Evolutionary conservation across 2,329 filamentous ascomycete species (phyloP), one percentile per base, ranked within the genome.

Genomic region (Talaromyces verruculosus): DNA sequence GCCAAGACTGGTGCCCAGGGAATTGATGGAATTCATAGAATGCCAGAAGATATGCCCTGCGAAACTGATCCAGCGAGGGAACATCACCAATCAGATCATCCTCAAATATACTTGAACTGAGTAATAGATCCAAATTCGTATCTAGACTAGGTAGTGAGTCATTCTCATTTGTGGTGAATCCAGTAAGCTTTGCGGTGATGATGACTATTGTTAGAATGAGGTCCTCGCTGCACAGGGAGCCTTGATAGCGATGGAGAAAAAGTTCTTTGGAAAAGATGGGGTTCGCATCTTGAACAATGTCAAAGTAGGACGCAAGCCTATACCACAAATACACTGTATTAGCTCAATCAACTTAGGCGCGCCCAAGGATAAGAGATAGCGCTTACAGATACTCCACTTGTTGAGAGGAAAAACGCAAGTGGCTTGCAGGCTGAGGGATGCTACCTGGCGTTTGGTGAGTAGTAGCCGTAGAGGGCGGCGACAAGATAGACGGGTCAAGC

Each of bases 1-100:
- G 70, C 75, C 76, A 78, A 1, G 76, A 68, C 10, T 71, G 67
- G 2, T 72, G 67, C 2, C 76, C 76, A 0, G 76, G 76, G 63
- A 72, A 75, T 64, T 78, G 75, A 65, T 78, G 75, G 47, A 79
- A 79, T 35, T 76, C 73, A 60, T 78, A 79, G 61, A 75, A 78
- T 4, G 76, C 75, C 10, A 79, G 69, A 8, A 79, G 41, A 41
- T 71, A 78, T 57, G 76, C 75, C 45, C 73, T 71, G 55, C 74
- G 71, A 35, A 77, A 74, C 17, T 72, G 70, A 51, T 75, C 69
- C 5, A 79, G 67, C 13, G 67, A 2, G n/a, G 41, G 41, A 17
- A 8, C 17, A 43, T 43, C 41, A 10, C 41, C 41, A n/a, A 43
- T 43, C 17, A 43, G 7, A 43, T 43, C 41, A 43, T 43, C 41